Base-by-base conservation (phyloP, 108 stramenopile species). In the Asterionellopsis glacialis region DNA sequence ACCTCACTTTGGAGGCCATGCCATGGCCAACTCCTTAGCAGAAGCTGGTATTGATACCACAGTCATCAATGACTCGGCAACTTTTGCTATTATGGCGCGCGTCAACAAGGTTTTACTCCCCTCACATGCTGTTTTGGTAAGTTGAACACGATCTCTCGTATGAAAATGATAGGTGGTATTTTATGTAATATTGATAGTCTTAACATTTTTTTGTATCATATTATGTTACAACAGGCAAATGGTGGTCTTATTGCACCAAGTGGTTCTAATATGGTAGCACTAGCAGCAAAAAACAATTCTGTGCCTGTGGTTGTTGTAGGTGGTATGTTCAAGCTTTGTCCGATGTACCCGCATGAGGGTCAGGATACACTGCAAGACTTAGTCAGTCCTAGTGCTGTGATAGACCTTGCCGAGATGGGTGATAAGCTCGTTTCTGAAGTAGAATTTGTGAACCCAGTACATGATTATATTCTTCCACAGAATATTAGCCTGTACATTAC, bases 251-350 rank as follows among this genome's bases (percentile, higher is more conserved):
- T 98, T 59, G 93, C 95, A 0, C 69, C 89, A 1, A 85, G 85
- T 64, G 96, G 96, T 1, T 90, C 70, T 49, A 90, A 96, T 57
- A 75, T 95, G 62, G 91, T 95, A 16, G 95, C 92, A 13, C 65
- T 96, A 50, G 96, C 95, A 9, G 98, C 98, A n/a, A 77, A 84
- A 45, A 75, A 93, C 26, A 95, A 96, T 61, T 76, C 90, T 11
- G 96, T 98, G 9, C 97, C 98, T 9, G 88, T 96, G 12, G 92
- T 98, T 13, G 83, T 91, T 42, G 70, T 96, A 45, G 91, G 96
- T 9, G 96, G 95, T 15, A 83, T 97, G 68, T 98, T 94, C 85
- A 97, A 97, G 64, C 87, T 98, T 0, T 95, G 94, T 45, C 98
- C 98, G n/a, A 68, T 97, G 68, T 98, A 85, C 69, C 96, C 96